phyloP scores from a whole-genome alignment of 2,329 filamentous ascomycete genomes.

The Penicillium sumatraense region DNA sequence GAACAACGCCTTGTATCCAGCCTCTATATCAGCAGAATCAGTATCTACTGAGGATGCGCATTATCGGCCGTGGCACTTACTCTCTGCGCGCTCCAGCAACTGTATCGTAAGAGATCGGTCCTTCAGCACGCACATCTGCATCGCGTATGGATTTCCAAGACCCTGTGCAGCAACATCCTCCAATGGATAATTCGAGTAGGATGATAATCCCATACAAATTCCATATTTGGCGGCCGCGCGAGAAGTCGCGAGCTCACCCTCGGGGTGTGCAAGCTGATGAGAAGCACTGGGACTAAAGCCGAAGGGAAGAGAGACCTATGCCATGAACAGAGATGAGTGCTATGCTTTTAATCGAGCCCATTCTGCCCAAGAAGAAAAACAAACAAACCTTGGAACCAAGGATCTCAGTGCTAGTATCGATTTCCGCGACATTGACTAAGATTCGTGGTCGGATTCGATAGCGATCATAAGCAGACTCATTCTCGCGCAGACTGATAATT shows the following conservation, averaged over 20 bases:
- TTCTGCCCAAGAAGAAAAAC: not conserved
- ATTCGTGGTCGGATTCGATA: slow-evolving; percentile 56
- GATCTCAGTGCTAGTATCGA: slow-evolving; percentile 51
- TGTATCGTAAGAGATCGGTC: slow-evolving; percentile 50
- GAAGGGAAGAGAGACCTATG: slow-evolving; percentile 53
- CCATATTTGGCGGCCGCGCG: slow-evolving; percentile 50
- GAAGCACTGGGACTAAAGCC: slow-evolving; percentile 60
- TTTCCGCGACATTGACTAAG: slow-evolving; percentile 49
- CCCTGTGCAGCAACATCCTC: slow-evolving; percentile 52
- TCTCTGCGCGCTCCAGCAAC: slow-evolving; percentile 49
- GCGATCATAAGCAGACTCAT: slow-evolving; percentile 56
- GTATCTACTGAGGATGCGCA: not conserved
- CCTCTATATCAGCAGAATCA: slow-evolving; percentile 29
- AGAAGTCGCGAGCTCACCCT: slow-evolving; percentile 57
- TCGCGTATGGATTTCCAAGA: slow-evolving; percentile 53
- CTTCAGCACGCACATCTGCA: slow-evolving; percentile 60
- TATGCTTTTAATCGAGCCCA: not conserved
- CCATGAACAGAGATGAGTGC: not conserved
- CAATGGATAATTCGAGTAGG: slow-evolving; percentile 51
- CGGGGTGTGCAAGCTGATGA: slow-evolving; percentile 57
- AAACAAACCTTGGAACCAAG: slow-evolving; percentile 44
- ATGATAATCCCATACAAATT: slow-evolving; percentile 55
- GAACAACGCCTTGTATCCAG: slow-evolving; percentile 60
- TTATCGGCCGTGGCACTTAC: slow-evolving; percentile 29
- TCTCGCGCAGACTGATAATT: slow-evolving; percentile 52